Conservation (phyloP, 306 rosid genomes). For the Astragalus membranaceus region DNA sequence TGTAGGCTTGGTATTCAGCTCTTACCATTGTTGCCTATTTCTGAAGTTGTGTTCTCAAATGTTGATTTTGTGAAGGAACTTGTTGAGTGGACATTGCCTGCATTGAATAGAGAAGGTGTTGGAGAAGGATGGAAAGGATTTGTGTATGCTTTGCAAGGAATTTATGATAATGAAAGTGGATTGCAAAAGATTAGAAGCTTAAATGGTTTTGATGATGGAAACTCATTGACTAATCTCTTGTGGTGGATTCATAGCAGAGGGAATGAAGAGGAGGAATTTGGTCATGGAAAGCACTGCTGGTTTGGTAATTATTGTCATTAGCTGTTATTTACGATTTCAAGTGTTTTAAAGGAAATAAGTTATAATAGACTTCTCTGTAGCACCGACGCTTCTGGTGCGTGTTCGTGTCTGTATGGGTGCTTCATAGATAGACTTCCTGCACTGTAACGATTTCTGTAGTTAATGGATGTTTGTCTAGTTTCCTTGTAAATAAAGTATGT, state of each 20-base stretch:
- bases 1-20: slow-evolving; percentile 81
- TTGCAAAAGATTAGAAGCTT: slow-evolving; percentile 39
- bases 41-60: slow-evolving; percentile 32
- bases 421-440: background rate
- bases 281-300: slow-evolving; percentile 33
- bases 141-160: slow-evolving; percentile 60
- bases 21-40: slow-evolving; percentile 46
- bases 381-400: too few relatives aligned
- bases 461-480: background rate
- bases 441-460: background rate
- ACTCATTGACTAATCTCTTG: slow-evolving; percentile 57
- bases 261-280: slow-evolving; percentile 18
- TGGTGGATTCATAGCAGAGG: slow-evolving; percentile 92
- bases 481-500: background rate
- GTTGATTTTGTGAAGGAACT: slow-evolving; percentile 50
- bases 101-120: slow-evolving; percentile 53
- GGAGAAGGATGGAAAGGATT: slow-evolving; percentile 83
- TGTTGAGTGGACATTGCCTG: slow-evolving; percentile 74
- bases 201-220: slow-evolving; percentile 70
- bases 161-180: slow-evolving; percentile 50
- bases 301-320: slow-evolving; percentile 32
- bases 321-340: slow-evolving; percentile 13
- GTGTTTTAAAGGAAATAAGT: background rate
- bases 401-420: too few relatives aligned
- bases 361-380: background rate